Evolutionary conservation across 306 rosid genomes (phyloP).

Genomic region (Aeschynomene evenia): DNA sequence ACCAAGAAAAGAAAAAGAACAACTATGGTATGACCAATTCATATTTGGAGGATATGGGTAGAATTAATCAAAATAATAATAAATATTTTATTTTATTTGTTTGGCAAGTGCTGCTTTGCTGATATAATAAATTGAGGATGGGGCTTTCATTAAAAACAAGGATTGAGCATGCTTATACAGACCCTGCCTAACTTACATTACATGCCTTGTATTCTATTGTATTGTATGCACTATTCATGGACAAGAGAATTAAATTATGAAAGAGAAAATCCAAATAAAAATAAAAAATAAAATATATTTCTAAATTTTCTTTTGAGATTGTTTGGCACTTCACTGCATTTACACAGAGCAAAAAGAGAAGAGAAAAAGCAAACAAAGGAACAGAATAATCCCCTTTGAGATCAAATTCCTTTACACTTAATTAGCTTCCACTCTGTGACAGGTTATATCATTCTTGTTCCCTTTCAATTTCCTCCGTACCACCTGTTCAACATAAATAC

Average conservation of each 20-base stretch:
- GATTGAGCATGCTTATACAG: constrained; percentile 38
- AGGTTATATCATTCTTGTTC: constrained; percentile 44
- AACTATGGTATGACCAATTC: not conserved
- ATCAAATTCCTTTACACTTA: constrained; percentile 45
- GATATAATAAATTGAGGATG: constrained; percentile 42
- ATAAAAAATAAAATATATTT: constrained; percentile 24
- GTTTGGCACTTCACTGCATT: constrained; percentile 62
- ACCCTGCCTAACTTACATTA: constrained; percentile 48
- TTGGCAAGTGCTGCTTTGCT: constrained; percentile 22
- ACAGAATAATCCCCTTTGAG: constrained; percentile 39
- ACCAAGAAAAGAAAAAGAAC: not conserved
- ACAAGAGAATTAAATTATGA: constrained; percentile 47
- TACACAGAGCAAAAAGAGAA: constrained; percentile 35
- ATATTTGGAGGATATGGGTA: not conserved
- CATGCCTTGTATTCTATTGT: too few relatives aligned
- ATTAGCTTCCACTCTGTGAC: constrained; percentile 24
- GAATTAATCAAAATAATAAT: too few relatives aligned
- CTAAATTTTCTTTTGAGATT: constrained; percentile 45
- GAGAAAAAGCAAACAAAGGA: constrained; percentile 23
- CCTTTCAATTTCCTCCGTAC: constrained; percentile 54
- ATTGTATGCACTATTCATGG: constrained; percentile 51
- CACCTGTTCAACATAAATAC: constrained; percentile 46
- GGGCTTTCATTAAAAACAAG: constrained; percentile 46
- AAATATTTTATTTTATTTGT: constrained; percentile 6
- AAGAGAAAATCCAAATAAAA: constrained; percentile 13